Conservation (phyloP, 352 stramenopile species). For the Aphanomyces cochlioides region DNA sequence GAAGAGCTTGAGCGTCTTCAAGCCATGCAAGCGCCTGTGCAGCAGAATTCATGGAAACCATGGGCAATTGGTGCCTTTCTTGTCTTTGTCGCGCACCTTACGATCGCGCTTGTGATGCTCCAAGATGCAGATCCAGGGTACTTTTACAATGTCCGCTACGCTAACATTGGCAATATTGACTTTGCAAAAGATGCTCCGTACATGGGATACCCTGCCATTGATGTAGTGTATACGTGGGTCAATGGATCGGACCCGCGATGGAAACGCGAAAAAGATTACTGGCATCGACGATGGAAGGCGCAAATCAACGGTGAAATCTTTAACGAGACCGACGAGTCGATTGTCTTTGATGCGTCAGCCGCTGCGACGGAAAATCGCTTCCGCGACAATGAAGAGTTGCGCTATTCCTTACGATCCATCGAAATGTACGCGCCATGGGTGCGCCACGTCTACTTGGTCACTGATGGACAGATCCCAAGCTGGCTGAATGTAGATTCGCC, state of each 20-base stretch:
- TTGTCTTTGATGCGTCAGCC: constrained; percentile 60
- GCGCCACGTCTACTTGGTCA: constrained; percentile 92
- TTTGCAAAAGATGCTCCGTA: constrained; percentile 36
- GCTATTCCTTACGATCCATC: constrained; percentile 89
- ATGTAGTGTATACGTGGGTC: constrained; percentile 96
- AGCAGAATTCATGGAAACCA: neutral
- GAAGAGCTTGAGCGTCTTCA: constrained; percentile 4
- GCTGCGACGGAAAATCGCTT: constrained; percentile 89
- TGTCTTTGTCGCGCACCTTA: neutral
- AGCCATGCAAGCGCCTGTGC: neutral
- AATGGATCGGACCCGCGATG: constrained; percentile 93
- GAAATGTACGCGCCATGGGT: constrained; percentile 95
- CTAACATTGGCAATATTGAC: constrained; percentile 67
- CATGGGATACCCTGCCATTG: constrained; percentile 82
- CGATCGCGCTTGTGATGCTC: constrained; percentile 1
- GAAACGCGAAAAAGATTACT: constrained; percentile 86
- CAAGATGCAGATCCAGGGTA: constrained; percentile 23
- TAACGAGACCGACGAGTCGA: constrained; percentile 46
- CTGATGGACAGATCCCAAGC: constrained; percentile 90
- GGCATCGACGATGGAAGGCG: constrained; percentile 85
- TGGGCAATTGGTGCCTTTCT: neutral
- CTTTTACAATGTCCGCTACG: constrained; percentile 28
- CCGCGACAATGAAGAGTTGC: constrained; percentile 92
- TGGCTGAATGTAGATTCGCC: constrained; percentile 88
- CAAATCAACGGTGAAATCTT: constrained; percentile 74